Evolutionary conservation across 164 flowering plant genomes (phyloP).

Genomic region (Berberis thunbergii): DNA sequence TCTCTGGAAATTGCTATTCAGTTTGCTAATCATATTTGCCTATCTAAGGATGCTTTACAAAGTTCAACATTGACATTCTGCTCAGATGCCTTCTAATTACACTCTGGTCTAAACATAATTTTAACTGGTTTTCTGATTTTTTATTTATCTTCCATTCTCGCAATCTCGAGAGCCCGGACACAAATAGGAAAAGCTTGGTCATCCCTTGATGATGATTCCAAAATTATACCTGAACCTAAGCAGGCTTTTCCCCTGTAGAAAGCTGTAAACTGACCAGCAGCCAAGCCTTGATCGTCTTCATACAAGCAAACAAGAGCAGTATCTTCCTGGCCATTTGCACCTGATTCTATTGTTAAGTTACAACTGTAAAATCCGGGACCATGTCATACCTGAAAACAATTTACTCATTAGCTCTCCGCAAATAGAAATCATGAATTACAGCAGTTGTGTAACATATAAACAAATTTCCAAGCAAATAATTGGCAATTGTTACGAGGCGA

Average conservation of each 20-base stretch:
- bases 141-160: conserved; percentile 72
- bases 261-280: conserved; percentile 95
- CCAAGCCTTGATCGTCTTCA: conserved; percentile 91
- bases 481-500: too few relatives aligned
- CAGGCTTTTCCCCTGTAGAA: conserved; percentile 60
- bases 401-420: conserved; percentile 4
- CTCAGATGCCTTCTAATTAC: conserved; percentile 9
- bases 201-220: conserved; percentile 67
- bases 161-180: conserved; percentile 65
- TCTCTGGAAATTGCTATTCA: too few relatives aligned
- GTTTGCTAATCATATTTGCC: too few relatives aligned
- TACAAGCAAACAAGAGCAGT: conserved; percentile 56
- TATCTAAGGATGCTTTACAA: conserved; percentile 3
- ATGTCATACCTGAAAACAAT: conserved; percentile 70
- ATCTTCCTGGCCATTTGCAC: conserved; percentile 26
- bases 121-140: conserved; percentile 81
- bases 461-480: too few relatives aligned
- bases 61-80: conserved; percentile 8
- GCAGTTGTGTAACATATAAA: not conserved
- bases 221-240: conserved; percentile 84
- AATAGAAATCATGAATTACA: not conserved
- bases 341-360: conserved; percentile 37
- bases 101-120: conserved; percentile 48
- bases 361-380: conserved; percentile 80
- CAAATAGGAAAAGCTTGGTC: conserved; percentile 81